Base-by-base conservation (phyloP, 306 rosid species). In the Crataegus laevigata region DNA sequence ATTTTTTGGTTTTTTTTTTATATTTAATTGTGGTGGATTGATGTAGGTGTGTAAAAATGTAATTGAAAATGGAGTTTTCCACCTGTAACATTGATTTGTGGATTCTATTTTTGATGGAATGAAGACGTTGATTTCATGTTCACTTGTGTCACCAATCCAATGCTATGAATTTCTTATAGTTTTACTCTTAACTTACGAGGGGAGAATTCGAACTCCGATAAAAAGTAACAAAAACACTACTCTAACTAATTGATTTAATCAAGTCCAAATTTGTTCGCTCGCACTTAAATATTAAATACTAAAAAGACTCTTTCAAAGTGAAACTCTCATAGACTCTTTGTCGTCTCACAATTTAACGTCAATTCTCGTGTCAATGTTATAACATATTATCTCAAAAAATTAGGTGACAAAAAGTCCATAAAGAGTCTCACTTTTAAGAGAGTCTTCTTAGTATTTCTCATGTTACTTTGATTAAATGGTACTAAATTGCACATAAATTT, bases 191-290 rank as follows among this genome's bases (percentile, higher is more conserved):
- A 5, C 54, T 15, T 6, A 47, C 3, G 0, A 50, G 21, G 21
- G 2, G 54, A 50, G 19, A 17, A 5, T 50, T 47, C 6, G 3
- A 47, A 47, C 6, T 47, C 3, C 0, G 1, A 47, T 4, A 2
- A 17, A 50, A 50, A 17, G 3, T 50, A 15, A 0, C 8, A 5
- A 13, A 50, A 15, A 15, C 0, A 15, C 1, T 15, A 0, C 0
- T 15, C 8, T 5, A 0, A 47, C 3, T 0, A 47, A 47, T 8
- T 17, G 3, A 50, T 50, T 0, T 15, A 3, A 50, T 8, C 3
- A 17, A 5, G 3, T 63, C 1, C 4, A 15, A 38, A 71, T 1
- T 61, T 26, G 24, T 34, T n/a, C 26, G 25, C 40, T 72, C 22
- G 3, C 11, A 21, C 66, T 36, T 36, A 34, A 19, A 52, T 42